These are phyloP conservation scores for Phytopythium ostracodes DNA, from an alignment of 352 stramenopile species.

Conservation along the genomic window DNA sequence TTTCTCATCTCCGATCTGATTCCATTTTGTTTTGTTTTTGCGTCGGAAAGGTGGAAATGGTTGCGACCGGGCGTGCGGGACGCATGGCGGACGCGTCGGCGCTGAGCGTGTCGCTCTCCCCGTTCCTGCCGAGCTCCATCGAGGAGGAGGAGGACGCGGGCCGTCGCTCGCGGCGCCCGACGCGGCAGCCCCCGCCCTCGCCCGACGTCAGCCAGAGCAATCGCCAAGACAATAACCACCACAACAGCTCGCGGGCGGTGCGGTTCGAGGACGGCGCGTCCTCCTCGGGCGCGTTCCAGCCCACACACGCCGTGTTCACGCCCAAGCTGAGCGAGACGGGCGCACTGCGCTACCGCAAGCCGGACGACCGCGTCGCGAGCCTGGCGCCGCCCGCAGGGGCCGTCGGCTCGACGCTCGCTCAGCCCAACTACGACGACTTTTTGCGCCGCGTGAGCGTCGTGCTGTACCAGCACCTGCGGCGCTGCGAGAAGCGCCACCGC, in stretches of 20 bases:
- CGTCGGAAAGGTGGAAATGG: too few relatives aligned
- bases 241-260: neutral
- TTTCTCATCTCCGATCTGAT: neutral
- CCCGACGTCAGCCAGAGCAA: constrained; percentile 4
- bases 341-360: constrained; percentile 74
- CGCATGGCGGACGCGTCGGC: constrained; percentile 35
- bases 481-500: constrained; percentile 76
- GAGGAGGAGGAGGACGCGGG: constrained; percentile 35
- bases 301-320: constrained; percentile 84
- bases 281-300: constrained; percentile 36
- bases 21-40: neutral
- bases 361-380: constrained; percentile 66
- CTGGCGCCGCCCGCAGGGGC: constrained; percentile 46
- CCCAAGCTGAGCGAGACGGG: constrained; percentile 63
- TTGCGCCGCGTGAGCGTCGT: constrained; percentile 85
- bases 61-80: constrained; percentile 30
- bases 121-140: constrained; percentile 71
- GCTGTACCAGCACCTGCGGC: constrained; percentile 86
- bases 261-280: neutral
- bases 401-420: constrained; percentile 71
- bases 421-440: constrained; percentile 91
- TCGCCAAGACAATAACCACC: neutral
- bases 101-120: constrained; percentile 75
- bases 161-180: constrained; percentile 2
- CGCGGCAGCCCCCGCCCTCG: constrained; percentile 1